Evolutionary conservation across 2,329 filamentous ascomycete genomes (phyloP), one percentile per base, ranked within the genome.

Genomic region (Sporothrix curviconia): DNA sequence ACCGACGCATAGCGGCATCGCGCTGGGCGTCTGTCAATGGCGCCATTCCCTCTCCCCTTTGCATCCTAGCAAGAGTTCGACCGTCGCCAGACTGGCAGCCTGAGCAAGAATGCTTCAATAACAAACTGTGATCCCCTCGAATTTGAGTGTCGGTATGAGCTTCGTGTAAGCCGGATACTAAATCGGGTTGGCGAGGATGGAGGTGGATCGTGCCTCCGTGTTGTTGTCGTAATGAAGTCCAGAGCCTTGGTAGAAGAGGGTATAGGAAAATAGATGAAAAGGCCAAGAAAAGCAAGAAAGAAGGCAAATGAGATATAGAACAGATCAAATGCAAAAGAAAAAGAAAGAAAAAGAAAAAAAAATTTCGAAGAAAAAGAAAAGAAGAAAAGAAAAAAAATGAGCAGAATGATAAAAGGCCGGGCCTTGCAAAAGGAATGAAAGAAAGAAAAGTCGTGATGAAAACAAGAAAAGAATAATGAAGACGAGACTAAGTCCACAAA

Each of bases 1-100:
- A 58, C 49, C 61, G 57, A 44, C 58, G 61, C 40, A 46, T 42
- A n/a, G 17, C 60, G 9, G 57, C 55, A 5, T 37, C 50, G 30
- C 54, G 59, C 53, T 55, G 57, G 32, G 17, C 46, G 14, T 59
- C 58, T 32, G 32, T 59, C 55, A 65, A 40, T 57, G 68, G 66
- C 56, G 68, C 67, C 68, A 69, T 69, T 40, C 59, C 62, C 60
- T 64, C 60, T 57, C 60, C 66, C 63, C 61, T 60, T 59, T 62
- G 60, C 65, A 66, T 65, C 55, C 60, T 60, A 60, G 8, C 46
- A 25, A 28, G 52, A 28, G 57, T 43, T 49, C 43, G 42, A 34
- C 50, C n/a, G 56, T 60, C 59, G 61, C 63, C 63, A 64, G 58
- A 56, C 42, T 57, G 59, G n/a, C 46, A 22, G 39, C 17, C 3